phyloP scores from a whole-genome alignment of 148 eudicot species.

The Diospyros lotus region DNA sequence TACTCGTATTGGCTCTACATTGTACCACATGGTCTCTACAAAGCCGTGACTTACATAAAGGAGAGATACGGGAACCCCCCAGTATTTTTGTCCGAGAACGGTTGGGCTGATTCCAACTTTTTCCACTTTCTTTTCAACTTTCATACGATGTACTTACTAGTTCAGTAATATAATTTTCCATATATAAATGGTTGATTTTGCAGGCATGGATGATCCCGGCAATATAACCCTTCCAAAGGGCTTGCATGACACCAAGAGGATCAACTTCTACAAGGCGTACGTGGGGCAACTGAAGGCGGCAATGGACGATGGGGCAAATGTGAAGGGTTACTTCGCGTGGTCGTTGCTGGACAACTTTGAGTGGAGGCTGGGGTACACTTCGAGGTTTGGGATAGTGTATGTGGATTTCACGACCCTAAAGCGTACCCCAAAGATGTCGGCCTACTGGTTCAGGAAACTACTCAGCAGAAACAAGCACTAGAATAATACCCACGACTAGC shows the following conservation, averaged over 20 bases:
- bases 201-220: constrained; percentile 95
- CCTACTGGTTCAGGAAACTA: constrained; percentile 73
- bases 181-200: constrained; percentile 7
- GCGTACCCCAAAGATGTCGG: constrained; percentile 85
- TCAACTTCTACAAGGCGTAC: constrained; percentile 70
- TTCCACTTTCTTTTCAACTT: background rate
- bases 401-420: constrained; percentile 76
- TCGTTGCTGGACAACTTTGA: constrained; percentile 91
- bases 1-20: constrained; percentile 77
- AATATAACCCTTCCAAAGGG: constrained; percentile 56
- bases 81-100: constrained; percentile 77
- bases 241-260: constrained; percentile 56
- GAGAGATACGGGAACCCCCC: constrained; percentile 80
- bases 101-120: constrained; percentile 20
- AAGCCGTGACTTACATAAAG: constrained; percentile 74
- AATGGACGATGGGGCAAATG: constrained; percentile 76
- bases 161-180: background rate
- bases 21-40: constrained; percentile 90
- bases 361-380: constrained; percentile 87
- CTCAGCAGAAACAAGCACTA: constrained; percentile 30
- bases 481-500: background rate
- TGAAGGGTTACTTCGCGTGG: constrained; percentile 90
- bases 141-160: background rate
- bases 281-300: constrained; percentile 52
- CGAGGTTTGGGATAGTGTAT: constrained; percentile 86